Percentiles rank a stretch among this genome's conserved stretches.
Conservation (phyloP, 257 asterid species). For the Leptodermis oblonga region DNA sequence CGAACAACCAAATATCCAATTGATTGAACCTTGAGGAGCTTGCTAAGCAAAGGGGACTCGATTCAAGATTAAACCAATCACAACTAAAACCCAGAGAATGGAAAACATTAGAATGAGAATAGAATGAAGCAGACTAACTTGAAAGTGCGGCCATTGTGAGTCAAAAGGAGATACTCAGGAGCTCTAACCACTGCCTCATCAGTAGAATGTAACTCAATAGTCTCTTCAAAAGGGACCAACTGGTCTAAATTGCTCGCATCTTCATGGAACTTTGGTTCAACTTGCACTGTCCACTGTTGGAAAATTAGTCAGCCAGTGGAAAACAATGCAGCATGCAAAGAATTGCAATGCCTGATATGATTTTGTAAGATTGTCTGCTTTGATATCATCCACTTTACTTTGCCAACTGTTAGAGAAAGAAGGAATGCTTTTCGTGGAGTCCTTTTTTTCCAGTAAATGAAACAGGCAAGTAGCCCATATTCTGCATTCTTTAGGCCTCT, state of each 20-base stretch:
- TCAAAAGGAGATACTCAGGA: conserved; percentile 90
- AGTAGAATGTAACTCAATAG: conserved; percentile 67
- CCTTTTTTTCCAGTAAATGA: background rate
- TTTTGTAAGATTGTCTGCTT: background rate
- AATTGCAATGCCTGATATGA: background rate
- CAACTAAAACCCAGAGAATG: background rate
- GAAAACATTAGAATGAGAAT: conserved; percentile 11
- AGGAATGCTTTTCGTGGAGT: background rate
- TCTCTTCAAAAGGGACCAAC: conserved; percentile 92
- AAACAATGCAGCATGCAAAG: background rate
- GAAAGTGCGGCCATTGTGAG: conserved; percentile 91
- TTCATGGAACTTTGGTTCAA: conserved; percentile 87
- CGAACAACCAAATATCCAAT: background rate
- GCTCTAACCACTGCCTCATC: conserved; percentile 69
- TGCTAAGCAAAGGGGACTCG: background rate
- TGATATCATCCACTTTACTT: background rate
- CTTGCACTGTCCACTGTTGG: conserved; percentile 85
- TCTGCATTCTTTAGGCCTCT: background rate
- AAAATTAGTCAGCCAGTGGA: conserved; percentile 23
- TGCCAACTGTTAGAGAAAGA: background rate
- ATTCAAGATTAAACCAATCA: background rate
- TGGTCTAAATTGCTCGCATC: conserved; percentile 90
- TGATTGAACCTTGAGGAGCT: background rate
- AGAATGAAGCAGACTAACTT: conserved; percentile 53
- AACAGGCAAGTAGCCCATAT: background rate